Percentiles rank a stretch among this genome's conserved stretches.
Conservation (phyloP, 1,284 basidiomycete species). For the Amylostereum areolatum region DNA sequence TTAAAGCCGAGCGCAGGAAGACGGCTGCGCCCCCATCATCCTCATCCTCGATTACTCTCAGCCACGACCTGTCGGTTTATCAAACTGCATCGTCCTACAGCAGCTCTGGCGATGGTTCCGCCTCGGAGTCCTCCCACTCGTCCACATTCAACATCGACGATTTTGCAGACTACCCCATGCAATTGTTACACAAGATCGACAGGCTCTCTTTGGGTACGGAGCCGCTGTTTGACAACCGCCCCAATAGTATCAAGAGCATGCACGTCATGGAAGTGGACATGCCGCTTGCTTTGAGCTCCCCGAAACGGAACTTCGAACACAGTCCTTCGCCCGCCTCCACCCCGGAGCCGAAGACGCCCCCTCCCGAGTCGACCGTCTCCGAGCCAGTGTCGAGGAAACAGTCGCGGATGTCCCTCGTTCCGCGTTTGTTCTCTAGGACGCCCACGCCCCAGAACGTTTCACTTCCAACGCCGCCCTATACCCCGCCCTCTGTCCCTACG, state of each 20-base stretch:
- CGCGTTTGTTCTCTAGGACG: not conserved
- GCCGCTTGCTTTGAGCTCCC: not conserved
- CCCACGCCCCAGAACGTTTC: not conserved
- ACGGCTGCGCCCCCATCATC: not conserved
- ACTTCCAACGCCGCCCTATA: not conserved
- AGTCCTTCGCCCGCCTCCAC: not conserved
- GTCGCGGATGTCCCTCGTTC: not conserved
- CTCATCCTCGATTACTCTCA: not conserved
- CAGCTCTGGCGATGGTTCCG: not conserved
- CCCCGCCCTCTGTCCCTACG: not conserved
- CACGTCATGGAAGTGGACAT: conserved; percentile 10
- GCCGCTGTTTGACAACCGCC: conserved; percentile 2
- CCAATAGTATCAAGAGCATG: conserved; percentile 8
- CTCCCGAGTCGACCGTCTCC: not conserved
- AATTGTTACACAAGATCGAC: not conserved
- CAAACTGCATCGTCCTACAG: not conserved
- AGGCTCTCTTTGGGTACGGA: conserved; percentile 8
- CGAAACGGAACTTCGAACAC: not conserved
- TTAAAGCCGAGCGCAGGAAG: not conserved
- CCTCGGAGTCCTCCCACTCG: not conserved
- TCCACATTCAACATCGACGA: not conserved
- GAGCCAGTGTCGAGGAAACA: not conserved
- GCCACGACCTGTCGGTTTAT: not conserved
- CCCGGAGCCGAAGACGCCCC: conserved; percentile 1
- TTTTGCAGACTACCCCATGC: not conserved